Evolutionary conservation across 2,329 filamentous ascomycete species (phyloP), one percentile per base, ranked within the genome.

Genomic region (Rhynchosporium graminicola): DNA sequence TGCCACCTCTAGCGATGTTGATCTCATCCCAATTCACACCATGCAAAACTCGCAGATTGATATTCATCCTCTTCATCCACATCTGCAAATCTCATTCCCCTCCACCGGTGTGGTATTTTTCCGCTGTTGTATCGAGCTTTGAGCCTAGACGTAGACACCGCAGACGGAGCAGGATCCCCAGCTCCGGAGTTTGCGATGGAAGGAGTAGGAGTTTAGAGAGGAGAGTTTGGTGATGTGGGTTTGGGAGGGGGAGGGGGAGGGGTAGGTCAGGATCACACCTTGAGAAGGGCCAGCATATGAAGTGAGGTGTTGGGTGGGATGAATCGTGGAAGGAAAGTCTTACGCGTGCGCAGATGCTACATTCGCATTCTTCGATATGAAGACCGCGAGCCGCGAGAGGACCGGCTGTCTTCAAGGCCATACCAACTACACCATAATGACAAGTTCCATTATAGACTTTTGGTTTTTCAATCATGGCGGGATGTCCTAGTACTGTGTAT

Each of bases 391-490:
- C 31, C 15, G 56, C 20, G 7, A 68, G 50, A 1, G 60, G 43
- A 26, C 56, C 63, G 20, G 57, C 51, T 8, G 59, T 64, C 31
- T 65, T 69, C 31, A 71, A 58, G 13, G 69, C 68, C 45, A 69
- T 48, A 5, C 59, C 67, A 9, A 67, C 63, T n/a, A 59, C 63
- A 7, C 67, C 69, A n/a, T 69, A 72, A 51, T 72, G 70, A 38
- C 69, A 72, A 4, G 63, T 62, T 3, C 70, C 70, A 1, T 59
- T 63, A 57, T 70, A 72, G 1, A 65, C 56, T 52, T 65, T 71
- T 4, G 50, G 59, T 12, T 65, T 60, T 38, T 70, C 60, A 33
- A 65, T 51, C 29, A 64, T 50, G 40, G 56, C 58, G 10, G 52
- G 46, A 15, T 68, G 65, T 47, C 63, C 58, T 13, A 59, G 36